Evolutionary conservation across 164 flowering plant genomes (phyloP), one percentile per base, ranked within the genome.

Genomic region (Macadamia integrifolia): DNA sequence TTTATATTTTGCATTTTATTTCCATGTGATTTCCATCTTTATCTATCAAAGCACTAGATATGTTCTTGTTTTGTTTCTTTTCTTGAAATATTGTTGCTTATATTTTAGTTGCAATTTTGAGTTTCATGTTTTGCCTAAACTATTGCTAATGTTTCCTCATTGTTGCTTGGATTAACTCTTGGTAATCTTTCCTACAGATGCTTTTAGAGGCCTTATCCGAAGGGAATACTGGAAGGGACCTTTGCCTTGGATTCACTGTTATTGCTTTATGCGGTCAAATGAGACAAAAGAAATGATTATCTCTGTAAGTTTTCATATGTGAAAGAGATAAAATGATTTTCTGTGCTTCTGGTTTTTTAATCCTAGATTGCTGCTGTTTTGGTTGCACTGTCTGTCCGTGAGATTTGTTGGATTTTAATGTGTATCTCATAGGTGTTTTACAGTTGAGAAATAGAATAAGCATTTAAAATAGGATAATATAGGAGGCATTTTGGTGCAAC

Each of bases 171-270:
- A 52, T 49, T 23, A 55, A 43, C 9, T 43, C 31, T 35, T 74
- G 61, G 32, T 43, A 46, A 52, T 72, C 60, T 30, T 62, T 67
- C 46, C 58, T 18, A 57, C 88, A 95, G 99, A 92, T 83, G 85
- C 87, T 61, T 91, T 95, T 75, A 84, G 77, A 56, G 88, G 89
- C 23, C 76, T 84, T 67, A 80, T 92, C 55, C 79, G 72, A 44
- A 84, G 75, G 76, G 84, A 77, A 73, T 61, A 75, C 66, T 92
- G 99, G 99, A 92, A 82, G 75, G 99, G 96, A 52, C 56, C 78
- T 58, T 82, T 87, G 35, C 99, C 99, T 40, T 86, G 78, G 94
- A 83, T 95, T 71, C 99, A 95, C 74, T 95, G 97, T 76, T 95
- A 95, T 78, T 91, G 98, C 80, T 95, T 95, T 78, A 85, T 95